These are phyloP conservation scores for Suzukiozyma palmioleophila DNA, from an alignment of 1,139 yeast species.

Conservation along the genomic window DNA sequence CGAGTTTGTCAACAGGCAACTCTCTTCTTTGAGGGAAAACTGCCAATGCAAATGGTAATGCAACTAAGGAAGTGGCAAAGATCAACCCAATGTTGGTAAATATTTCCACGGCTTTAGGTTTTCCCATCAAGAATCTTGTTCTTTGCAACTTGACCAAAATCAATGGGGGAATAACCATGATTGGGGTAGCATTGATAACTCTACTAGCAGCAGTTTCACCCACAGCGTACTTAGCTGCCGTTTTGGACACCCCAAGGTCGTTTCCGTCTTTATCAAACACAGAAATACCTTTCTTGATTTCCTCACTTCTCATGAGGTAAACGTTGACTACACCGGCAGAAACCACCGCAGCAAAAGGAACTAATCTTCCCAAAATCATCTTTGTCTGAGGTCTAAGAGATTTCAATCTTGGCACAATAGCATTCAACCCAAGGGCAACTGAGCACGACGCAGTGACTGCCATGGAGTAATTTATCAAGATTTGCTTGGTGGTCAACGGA, in stretches of 20 bases:
- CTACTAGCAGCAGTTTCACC: constrained; percentile 96
- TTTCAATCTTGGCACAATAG: constrained; percentile 78
- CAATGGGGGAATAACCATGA: constrained; percentile 94
- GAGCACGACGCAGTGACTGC: constrained; percentile 95
- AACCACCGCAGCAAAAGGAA: constrained; percentile 97
- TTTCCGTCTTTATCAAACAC: constrained; percentile 70
- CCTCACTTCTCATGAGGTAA: constrained; percentile 92
- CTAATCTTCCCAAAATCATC: constrained; percentile 73
- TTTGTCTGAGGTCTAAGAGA: constrained; percentile 63
- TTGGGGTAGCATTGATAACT: constrained; percentile 93
- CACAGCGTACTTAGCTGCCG: constrained; percentile 87
- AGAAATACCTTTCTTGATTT: constrained; percentile 74
- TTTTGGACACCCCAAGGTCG: constrained; percentile 71
- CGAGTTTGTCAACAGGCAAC: constrained; percentile 56
- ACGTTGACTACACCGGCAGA: constrained; percentile 95
- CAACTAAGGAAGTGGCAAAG: constrained; percentile 78
- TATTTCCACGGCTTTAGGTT: constrained; percentile 60
- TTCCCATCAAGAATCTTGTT: constrained; percentile 57
- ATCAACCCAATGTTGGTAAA: constrained; percentile 78
- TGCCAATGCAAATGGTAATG: constrained; percentile 90
- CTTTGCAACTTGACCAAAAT: constrained; percentile 72
- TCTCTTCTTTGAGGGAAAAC: constrained; percentile 87
- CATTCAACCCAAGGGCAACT: constrained; percentile 89
- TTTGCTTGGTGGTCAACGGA: constrained; percentile 75
- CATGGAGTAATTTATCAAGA: constrained; percentile 70